phyloP scores from a whole-genome alignment of 2,329 filamentous ascomycete species.

The Sporothrix pseudoabietina region DNA sequence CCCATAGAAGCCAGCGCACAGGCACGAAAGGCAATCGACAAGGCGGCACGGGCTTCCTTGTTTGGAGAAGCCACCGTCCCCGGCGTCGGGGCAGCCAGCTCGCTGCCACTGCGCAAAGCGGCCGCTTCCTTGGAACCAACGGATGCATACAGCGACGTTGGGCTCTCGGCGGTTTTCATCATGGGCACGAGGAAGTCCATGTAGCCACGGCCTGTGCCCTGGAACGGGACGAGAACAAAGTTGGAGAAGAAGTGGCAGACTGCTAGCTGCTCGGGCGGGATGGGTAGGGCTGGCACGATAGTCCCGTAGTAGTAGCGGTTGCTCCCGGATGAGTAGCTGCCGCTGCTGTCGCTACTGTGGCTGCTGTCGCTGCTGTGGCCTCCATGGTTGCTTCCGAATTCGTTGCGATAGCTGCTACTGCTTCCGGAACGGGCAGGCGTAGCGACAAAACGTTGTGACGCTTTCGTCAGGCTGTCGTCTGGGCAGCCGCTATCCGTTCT shows the following conservation, averaged over 20 bases:
- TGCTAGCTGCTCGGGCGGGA: constrained; percentile 58
- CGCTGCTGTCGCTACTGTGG: not conserved
- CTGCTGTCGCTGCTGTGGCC: not conserved
- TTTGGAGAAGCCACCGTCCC: not conserved
- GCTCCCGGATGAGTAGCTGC: constrained; percentile 34
- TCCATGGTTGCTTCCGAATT: not conserved
- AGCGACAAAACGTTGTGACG: not conserved
- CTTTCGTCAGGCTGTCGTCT: not conserved
- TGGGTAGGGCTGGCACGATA: constrained; percentile 45
- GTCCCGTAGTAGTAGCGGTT: constrained; percentile 21
- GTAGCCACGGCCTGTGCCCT: constrained; percentile 56
- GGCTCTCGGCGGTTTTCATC: constrained; percentile 46
- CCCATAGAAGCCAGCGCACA: constrained; percentile 61
- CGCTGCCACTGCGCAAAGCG: not conserved
- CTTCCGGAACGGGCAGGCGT: not conserved
- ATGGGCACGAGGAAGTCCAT: constrained; percentile 62
- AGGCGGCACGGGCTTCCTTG: constrained; percentile 33
- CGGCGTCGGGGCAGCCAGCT: not conserved
- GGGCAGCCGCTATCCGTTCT: not conserved
- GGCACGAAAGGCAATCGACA: constrained; percentile 60
- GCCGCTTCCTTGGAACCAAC: not conserved
- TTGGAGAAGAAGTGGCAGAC: constrained; percentile 63
- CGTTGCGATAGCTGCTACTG: not conserved
- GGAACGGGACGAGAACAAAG: constrained; percentile 58
- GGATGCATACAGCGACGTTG: constrained; percentile 11